phyloP scores from a whole-genome alignment of 495 filamentous ascomycete genomes.

The Neurospora tetrasperma region DNA sequence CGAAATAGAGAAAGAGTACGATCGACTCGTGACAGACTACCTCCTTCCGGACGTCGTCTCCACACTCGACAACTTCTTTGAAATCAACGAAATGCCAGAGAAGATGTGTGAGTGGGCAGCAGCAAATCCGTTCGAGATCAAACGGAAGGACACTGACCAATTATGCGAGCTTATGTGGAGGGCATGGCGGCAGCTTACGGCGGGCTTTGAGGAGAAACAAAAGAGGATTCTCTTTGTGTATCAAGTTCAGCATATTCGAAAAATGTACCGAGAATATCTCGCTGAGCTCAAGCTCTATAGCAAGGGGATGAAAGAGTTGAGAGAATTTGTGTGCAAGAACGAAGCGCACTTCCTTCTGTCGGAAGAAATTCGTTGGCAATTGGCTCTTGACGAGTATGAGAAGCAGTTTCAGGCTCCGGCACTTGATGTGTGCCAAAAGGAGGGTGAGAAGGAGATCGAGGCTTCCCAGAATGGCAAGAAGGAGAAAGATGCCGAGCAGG shows the following conservation, averaged over 20 bases:
- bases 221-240: neutral
- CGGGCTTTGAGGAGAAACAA: neutral
- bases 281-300: neutral
- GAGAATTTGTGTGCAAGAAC: neutral
- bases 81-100: neutral
- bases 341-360: neutral
- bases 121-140: neutral
- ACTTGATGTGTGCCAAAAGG: neutral
- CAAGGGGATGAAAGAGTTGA: neutral
- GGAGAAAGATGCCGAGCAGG: neutral
- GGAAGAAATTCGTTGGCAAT: neutral
- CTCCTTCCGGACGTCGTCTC: neutral
- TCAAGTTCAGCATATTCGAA: neutral
- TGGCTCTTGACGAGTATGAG: neutral
- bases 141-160: neutral
- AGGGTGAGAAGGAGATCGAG: neutral
- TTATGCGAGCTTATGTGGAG: neutral
- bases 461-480: neutral
- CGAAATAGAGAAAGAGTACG: neutral
- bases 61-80: neutral
- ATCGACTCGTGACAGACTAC: neutral
- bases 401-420: neutral
- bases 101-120: neutral
- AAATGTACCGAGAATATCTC: neutral
- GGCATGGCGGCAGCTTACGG: neutral